Base-by-base conservation (phyloP, 768 basidiomycete species). In the Tylopilus felleus region DNA sequence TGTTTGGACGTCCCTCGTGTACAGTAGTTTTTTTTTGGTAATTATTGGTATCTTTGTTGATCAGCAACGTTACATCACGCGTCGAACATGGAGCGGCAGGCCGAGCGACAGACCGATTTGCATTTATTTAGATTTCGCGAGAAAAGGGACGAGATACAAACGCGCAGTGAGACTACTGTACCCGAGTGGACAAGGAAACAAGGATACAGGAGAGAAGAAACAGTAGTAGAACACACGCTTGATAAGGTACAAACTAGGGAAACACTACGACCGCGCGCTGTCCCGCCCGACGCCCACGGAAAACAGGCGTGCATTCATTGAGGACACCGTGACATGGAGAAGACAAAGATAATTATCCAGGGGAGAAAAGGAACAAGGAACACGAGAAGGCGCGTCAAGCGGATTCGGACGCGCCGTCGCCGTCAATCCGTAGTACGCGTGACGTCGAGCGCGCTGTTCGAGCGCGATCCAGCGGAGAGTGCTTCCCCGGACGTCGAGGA, bases 371-470 rank as follows among this genome's bases (percentile, higher is more conserved):
- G 4, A n/a, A 35, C 16, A 10, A 9, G 17, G 8, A n/a, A 8
- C 3, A 43, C 4, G 7, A 43, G n/a, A 29, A 27, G 36, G 21
- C 13, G 9, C 10, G 12, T 9, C 39, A 22, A 22, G 19, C 23
- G 14, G 14, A 35, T 5, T 22, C 16, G 19, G 12, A 29, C 23
- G 23, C 23, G 27, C 57, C 19, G 14, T 23, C 7, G 38, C 19
- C 13, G 31, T 43, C 43, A 59, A 35, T 2, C 8, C 22, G 33
- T 29, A 12, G 33, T 29, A 12, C 31, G 55, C 14, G 47, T 39
- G 39, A 45, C 8, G 27, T 64, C 55, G 35, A 51, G 35, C 28
- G 23, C 17, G 10, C 27, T 49, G 14, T 31, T 43, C n/a, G 58
- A 46, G 27, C 53, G 44, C n/a, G n/a, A n/a, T n/a, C n/a, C n/a